Conservation (phyloP, 768 basidiomycete genomes). For the Atractiella rhizophila region DNA sequence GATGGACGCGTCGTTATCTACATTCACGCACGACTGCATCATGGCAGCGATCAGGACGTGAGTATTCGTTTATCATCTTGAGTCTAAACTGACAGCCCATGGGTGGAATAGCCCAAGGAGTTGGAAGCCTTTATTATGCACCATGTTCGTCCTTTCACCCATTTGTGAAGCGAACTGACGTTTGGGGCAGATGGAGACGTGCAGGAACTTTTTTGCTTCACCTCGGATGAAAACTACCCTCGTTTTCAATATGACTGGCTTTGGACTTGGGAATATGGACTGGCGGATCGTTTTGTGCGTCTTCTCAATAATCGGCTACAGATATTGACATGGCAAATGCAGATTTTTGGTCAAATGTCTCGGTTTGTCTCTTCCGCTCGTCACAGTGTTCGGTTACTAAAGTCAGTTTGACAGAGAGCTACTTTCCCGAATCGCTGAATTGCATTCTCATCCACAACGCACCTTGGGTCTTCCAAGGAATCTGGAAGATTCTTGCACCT, state of each 20-base stretch:
- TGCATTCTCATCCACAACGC: slow-evolving; percentile 13
- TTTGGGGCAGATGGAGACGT: slow-evolving; percentile 11
- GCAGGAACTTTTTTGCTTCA: slow-evolving; percentile 6
- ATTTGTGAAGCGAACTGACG: slow-evolving; percentile 2
- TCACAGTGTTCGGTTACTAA: not conserved
- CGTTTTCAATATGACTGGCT: slow-evolving; percentile 15
- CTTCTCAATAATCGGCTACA: not conserved
- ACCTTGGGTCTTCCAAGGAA: slow-evolving; percentile 13
- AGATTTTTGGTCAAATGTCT: slow-evolving; percentile 11
- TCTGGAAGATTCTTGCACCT: slow-evolving; percentile 14
- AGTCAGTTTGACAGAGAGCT: slow-evolving; percentile 1
- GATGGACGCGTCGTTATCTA: not conserved
- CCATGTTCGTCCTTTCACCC: slow-evolving; percentile 3
- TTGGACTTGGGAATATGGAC: slow-evolving; percentile 11
- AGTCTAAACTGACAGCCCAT: no score
- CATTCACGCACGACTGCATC: not conserved
- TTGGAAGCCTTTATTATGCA: not conserved
- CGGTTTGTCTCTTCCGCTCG: not conserved
- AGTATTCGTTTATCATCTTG: not conserved
- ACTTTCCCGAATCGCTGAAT: slow-evolving; percentile 14
- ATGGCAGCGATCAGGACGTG: not conserved
- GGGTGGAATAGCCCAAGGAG: no score
- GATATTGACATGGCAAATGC: not conserved
- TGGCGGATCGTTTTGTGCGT: not conserved
- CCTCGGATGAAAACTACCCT: slow-evolving; percentile 7